phyloP scores from a whole-genome alignment of 306 rosid genomes.

The Trichosanthes cucumerina region DNA sequence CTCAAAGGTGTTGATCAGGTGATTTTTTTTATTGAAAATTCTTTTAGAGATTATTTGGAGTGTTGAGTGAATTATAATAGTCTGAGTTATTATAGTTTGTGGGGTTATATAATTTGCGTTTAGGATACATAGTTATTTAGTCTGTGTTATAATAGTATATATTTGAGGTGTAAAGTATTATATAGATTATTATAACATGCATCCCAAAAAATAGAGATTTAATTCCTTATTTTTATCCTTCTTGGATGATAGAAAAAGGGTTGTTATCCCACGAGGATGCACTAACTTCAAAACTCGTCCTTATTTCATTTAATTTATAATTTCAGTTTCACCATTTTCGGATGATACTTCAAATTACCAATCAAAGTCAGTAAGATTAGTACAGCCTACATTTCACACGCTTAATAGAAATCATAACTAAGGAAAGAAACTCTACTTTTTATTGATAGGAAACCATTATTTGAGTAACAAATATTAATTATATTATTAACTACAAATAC shows the following conservation, averaged over 20 bases:
- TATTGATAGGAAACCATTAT: background rate
- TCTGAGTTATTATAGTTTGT: too few relatives aligned
- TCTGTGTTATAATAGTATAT: too few relatives aligned
- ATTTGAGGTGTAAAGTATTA: too few relatives aligned
- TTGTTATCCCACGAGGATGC: background rate
- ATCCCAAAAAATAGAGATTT: too few relatives aligned
- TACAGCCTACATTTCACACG: background rate
- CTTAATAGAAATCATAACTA: background rate
- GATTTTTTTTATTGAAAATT: too few relatives aligned
- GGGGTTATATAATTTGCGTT: too few relatives aligned
- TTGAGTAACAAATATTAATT: background rate
- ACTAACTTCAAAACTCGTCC: background rate
- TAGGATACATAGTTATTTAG: too few relatives aligned
- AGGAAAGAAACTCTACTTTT: background rate
- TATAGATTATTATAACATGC: too few relatives aligned
- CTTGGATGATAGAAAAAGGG: background rate
- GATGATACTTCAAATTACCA: background rate
- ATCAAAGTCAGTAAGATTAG: background rate
- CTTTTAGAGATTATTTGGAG: too few relatives aligned
- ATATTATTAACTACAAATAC: background rate
- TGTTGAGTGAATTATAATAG: too few relatives aligned
- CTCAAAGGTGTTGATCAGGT: background rate
- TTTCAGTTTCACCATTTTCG: background rate
- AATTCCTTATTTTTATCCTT: too few relatives aligned
- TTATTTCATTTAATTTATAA: background rate